A percentile compares a stretch with the other conserved stretches of the same genome.
These are phyloP conservation scores for Lecanoromycetidae sp. DNA, from an alignment of 2,329 filamentous ascomycete genomes.

Conservation along the genomic window DNA sequence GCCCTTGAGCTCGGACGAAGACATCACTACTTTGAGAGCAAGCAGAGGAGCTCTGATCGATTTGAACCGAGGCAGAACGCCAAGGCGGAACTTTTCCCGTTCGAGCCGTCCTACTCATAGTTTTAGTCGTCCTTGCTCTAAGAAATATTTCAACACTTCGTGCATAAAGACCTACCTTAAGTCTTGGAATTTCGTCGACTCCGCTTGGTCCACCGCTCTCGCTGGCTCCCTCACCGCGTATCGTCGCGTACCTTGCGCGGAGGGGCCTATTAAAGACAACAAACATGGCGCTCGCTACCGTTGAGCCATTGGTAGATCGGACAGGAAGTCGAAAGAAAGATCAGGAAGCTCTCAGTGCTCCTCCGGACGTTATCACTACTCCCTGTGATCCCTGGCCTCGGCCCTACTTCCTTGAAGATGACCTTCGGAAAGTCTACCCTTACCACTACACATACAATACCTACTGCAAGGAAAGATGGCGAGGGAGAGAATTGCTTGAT, in stretches of 20 bases:
- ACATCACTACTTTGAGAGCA: background rate
- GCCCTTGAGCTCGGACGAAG: constrained; percentile 35
- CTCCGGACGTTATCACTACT: constrained; percentile 40
- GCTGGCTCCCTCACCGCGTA: constrained; percentile 41
- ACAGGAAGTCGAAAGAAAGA: background rate
- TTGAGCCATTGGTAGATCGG: constrained; percentile 24
- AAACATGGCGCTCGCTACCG: constrained; percentile 35
- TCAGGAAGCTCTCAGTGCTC: constrained; percentile 29
- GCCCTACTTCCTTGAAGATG: constrained; percentile 75
- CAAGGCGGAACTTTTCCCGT: too few species aligned
- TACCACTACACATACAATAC: constrained; percentile 95
- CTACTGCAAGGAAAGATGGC: constrained; percentile 87
- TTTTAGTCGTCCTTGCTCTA: too few species aligned
- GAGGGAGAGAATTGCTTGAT: constrained; percentile 66
- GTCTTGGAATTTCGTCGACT: background rate
- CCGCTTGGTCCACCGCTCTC: background rate
- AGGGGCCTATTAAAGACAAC: constrained; percentile 19
- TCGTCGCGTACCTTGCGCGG: constrained; percentile 20
- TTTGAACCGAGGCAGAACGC: too few species aligned
- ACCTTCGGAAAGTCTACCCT: constrained; percentile 67
- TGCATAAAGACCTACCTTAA: too few species aligned
- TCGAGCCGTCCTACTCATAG: too few species aligned
- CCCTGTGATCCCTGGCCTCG: constrained; percentile 48
- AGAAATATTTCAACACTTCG: too few species aligned
- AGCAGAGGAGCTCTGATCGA: too few species aligned